Conservation (phyloP, 2,329 filamentous ascomycete genomes). For the Nemania abortiva region DNA sequence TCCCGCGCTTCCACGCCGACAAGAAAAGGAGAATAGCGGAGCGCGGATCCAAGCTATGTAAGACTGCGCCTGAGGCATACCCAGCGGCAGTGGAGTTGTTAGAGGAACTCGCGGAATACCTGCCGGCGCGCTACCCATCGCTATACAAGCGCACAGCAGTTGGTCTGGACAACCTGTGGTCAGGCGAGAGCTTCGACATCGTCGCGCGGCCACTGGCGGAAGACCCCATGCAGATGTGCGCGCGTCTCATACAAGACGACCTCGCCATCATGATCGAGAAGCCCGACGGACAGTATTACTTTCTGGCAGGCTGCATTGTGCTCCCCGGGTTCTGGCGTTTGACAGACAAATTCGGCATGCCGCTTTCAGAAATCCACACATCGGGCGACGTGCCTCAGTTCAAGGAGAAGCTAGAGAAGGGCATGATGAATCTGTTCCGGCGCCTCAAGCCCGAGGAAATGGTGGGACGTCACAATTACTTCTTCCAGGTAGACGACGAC, state of each 20-base stretch:
- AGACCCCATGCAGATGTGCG: conserved; percentile 82
- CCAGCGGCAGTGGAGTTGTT: conserved; percentile 80
- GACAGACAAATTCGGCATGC: conserved; percentile 84
- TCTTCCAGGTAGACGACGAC: conserved; percentile 85
- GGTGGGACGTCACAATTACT: conserved; percentile 82
- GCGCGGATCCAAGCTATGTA: conserved; percentile 74
- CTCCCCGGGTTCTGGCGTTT: conserved; percentile 87
- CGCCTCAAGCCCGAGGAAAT: conserved; percentile 75
- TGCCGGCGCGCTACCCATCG: conserved; percentile 79
- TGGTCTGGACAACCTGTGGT: conserved; percentile 78
- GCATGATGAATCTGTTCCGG: conserved; percentile 72
- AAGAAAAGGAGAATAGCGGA: conserved; percentile 77
- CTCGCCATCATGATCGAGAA: conserved; percentile 85
- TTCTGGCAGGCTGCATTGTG: conserved; percentile 80
- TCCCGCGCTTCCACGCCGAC: conserved; percentile 76
- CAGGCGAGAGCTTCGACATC: conserved; percentile 79
- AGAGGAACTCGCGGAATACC: conserved; percentile 77
- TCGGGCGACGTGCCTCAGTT: conserved; percentile 72
- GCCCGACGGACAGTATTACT: conserved; percentile 81
- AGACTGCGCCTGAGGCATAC: conserved; percentile 76
- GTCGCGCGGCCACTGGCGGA: conserved; percentile 72
- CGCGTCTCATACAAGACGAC: conserved; percentile 83
- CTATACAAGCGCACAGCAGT: conserved; percentile 73
- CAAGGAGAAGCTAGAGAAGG: conserved; percentile 52
- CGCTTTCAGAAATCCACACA: conserved; percentile 82